Base-by-base conservation (phyloP, 148 eudicot genomes). In the Vaccinium myrtillus region DNA sequence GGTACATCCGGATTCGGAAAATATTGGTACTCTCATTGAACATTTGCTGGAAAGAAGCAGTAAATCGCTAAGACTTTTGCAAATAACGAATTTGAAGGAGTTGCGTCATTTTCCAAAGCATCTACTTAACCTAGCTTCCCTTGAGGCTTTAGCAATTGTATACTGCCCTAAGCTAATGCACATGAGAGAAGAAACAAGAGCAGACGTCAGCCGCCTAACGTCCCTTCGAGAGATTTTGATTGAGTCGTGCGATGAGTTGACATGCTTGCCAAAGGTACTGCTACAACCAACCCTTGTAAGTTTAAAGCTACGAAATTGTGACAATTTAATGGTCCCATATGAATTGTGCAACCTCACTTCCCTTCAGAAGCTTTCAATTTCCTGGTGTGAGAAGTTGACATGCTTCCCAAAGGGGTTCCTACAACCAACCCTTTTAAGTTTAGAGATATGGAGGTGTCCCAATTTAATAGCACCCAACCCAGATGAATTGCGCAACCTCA, bases 401-500 rank as follows among this genome's bases (percentile, higher is more conserved):
- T 55, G 59, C 59, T 14, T 55, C 18, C 59, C 59, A 55, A 55
- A 55, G 59, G 59, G 59, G 59, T 55, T 55, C 21, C 59, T 15
- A 55, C 19, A 55, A 55, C 59, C 59, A 4, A 55, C 6, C 59
- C 59, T 55, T 14, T 5, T 55, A 0, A 15, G 18, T 3, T 15
- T 55, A 3, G 0, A 21, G 0, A 63, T 63, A 1, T 6, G 0
- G 0, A 0, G 0, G 0, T 19, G 30, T 19, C 0, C 2, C 27
- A 63, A 63, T 21, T n/a, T n/a, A 63, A 63, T 1, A 12, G 11
- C 4, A 2, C 8, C 25, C 69, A 21, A 19, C 12, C 27, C 27
- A 0, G 11, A 63, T 63, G 63, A 58, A 58, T 15, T 58, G n/a
- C 12, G 11, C 69, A 21, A 8, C 69, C 69, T 63, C 11, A 19